Conservation (phyloP, 768 basidiomycete species). For the Wakefieldia striispora region DNA sequence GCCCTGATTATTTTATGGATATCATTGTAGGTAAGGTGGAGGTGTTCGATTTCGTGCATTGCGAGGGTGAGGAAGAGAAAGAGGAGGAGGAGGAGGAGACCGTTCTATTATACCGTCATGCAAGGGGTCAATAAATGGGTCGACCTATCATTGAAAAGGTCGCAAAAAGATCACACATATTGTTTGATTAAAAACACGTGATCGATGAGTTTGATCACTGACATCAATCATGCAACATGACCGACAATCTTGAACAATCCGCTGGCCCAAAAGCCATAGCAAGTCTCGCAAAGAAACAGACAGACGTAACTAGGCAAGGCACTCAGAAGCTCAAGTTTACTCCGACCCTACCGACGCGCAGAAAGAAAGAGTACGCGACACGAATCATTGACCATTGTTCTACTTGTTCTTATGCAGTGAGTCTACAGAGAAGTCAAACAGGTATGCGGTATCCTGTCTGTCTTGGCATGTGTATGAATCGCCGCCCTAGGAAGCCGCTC, state of each 20-base stretch:
- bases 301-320: constrained; percentile 72
- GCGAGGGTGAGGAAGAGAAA: neutral
- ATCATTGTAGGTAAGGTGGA: constrained; percentile 84
- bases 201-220: neutral
- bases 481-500: constrained; percentile 45
- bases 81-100: too few species aligned
- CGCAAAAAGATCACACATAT: neutral
- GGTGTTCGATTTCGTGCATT: constrained; percentile 52
- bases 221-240: constrained; percentile 12
- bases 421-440: constrained; percentile 58
- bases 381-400: constrained; percentile 2
- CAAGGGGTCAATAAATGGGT: too few species aligned
- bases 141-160: too few species aligned
- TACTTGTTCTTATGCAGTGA: constrained; percentile 12
- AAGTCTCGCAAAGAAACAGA: constrained; percentile 68
- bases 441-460: constrained; percentile 38
- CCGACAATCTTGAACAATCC: constrained; percentile 18
- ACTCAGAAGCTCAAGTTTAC: constrained; percentile 79
- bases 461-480: constrained; percentile 1
- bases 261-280: constrained; percentile 61
- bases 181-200: constrained; percentile 15
- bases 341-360: constrained; percentile 69
- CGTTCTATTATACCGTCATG: too few species aligned
- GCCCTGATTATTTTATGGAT: constrained; percentile 84
- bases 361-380: constrained; percentile 74